A percentile compares a stretch with the other conserved stretches of the same genome.
phyloP scores from a whole-genome alignment of 2,329 filamentous ascomycete species.

The Trichoderma sp. region DNA sequence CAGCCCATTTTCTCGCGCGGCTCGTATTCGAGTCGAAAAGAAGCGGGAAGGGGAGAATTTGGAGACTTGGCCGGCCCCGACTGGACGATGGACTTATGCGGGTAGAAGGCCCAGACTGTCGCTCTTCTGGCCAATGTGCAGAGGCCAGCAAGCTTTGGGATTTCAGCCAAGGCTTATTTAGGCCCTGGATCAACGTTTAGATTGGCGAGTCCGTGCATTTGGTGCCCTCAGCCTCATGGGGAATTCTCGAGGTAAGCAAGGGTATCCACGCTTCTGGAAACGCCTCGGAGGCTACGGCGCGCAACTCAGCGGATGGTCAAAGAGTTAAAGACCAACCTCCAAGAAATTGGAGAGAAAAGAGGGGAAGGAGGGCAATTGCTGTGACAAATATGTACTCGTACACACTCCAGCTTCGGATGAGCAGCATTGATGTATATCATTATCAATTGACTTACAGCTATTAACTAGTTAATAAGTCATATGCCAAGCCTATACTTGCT shows the following conservation, averaged over 20 bases:
- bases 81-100: not conserved
- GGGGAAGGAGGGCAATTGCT: not conserved
- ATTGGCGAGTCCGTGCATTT: slow-evolving; percentile 13
- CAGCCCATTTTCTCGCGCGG: not conserved
- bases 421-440: not conserved
- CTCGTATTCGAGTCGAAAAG: slow-evolving; percentile 1
- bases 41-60: not conserved
- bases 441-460: not conserved
- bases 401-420: not conserved
- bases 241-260: slow-evolving; percentile 1
- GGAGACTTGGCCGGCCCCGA: not conserved
- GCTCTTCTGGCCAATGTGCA: not conserved
- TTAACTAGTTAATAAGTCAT: not conserved
- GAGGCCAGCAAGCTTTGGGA: not conserved
- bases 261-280: slow-evolving; percentile 14
- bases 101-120: not conserved
- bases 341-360: not conserved
- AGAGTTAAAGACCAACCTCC: not conserved
- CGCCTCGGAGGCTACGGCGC: not conserved
- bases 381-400: not conserved
- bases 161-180: slow-evolving; percentile 11
- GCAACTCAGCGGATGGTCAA: not conserved
- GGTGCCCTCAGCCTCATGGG: slow-evolving; percentile 5
- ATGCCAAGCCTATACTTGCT: not conserved
- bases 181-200: slow-evolving; percentile 8